Conservation (phyloP, 768 basidiomycete genomes). For the Rhodotorula toruloides region DNA sequence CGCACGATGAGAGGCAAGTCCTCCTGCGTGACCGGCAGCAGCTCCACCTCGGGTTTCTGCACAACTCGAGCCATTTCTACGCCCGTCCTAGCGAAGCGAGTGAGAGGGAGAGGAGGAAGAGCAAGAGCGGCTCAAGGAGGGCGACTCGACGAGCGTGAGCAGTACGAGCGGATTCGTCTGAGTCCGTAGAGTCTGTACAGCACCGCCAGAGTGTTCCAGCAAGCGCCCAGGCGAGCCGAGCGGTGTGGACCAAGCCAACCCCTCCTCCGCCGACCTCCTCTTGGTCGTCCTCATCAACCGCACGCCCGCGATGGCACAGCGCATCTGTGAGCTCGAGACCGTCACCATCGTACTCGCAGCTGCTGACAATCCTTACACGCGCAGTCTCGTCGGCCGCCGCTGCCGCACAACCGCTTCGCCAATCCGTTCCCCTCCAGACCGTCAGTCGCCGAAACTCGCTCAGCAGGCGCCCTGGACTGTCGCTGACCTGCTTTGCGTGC, state of each 20-base stretch:
- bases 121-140: background rate
- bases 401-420: constrained; percentile 18
- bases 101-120: background rate
- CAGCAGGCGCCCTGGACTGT: background rate
- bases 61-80: background rate
- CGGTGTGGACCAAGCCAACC: background rate
- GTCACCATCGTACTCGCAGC: too few species aligned
- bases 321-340: background rate
- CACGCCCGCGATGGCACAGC: constrained; percentile 4
- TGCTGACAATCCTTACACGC: background rate
- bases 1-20: constrained; percentile 14
- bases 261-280: background rate
- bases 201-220: too few species aligned
- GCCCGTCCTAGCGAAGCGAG: background rate
- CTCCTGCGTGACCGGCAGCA: background rate
- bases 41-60: background rate
- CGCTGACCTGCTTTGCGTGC: background rate
- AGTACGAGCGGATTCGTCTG: background rate
- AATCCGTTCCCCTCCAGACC: constrained; percentile 22
- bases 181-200: too few species aligned
- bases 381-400: constrained; percentile 13
- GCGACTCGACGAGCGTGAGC: background rate
- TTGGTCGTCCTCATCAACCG: background rate
- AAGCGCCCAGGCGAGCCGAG: too few species aligned
- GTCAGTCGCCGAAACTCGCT: background rate